A percentile compares a stretch with the other conserved stretches of the same genome.
phyloP scores from a whole-genome alignment of 768 basidiomycete genomes.

The Boletus sp. region DNA sequence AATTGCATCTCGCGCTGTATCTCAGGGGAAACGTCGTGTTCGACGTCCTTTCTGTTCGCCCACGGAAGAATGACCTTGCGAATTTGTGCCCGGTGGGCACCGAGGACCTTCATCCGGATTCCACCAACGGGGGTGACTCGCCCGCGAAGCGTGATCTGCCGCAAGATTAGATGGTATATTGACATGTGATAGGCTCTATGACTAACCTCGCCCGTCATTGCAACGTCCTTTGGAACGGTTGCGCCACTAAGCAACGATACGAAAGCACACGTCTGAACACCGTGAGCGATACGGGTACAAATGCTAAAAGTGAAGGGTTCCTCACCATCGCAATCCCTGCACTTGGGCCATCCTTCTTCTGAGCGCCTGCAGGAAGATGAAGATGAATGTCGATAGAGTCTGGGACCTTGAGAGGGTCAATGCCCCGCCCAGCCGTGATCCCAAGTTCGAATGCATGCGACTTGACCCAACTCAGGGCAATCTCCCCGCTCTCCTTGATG shows the following conservation, averaged over 20 bases:
- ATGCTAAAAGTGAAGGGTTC: neutral
- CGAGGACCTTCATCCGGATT: slow-evolving; percentile 89
- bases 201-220: slow-evolving; percentile 87
- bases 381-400: slow-evolving; percentile 81
- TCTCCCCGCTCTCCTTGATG: slow-evolving; percentile 88
- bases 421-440: slow-evolving; percentile 64
- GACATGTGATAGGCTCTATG: neutral
- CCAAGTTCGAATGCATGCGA: slow-evolving; percentile 77
- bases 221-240: slow-evolving; percentile 67
- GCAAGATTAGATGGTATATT: neutral
- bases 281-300: neutral
- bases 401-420: slow-evolving; percentile 74
- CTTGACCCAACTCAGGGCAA: slow-evolving; percentile 93
- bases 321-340: slow-evolving; percentile 86
- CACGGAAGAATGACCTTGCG: slow-evolving; percentile 82
- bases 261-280: slow-evolving; percentile 69
- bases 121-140: slow-evolving; percentile 84
- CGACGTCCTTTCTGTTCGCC: slow-evolving; percentile 84
- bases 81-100: slow-evolving; percentile 84
- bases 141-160: slow-evolving; percentile 76
- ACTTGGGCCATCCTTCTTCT: slow-evolving; percentile 92
- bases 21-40: slow-evolving; percentile 77
- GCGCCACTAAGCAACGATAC: slow-evolving; percentile 81
- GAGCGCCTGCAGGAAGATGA: slow-evolving; percentile 86
- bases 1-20: slow-evolving; percentile 76